Conservation (phyloP, 1,284 basidiomycete species). For the Coniophora puteana region DNA sequence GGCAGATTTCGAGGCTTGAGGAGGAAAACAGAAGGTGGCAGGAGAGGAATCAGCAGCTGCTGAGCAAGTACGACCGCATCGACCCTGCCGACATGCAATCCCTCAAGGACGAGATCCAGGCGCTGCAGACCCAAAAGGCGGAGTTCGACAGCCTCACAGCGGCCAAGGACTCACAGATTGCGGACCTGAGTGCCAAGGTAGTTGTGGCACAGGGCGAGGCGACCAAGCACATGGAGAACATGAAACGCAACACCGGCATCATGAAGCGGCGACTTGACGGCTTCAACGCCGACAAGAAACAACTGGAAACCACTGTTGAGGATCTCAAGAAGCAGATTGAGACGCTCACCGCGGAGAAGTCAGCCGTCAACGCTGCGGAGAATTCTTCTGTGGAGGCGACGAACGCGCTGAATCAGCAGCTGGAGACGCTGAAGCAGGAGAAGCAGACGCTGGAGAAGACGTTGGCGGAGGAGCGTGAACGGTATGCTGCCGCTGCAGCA, state of each 20-base stretch:
- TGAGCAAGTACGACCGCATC: slow-evolving; percentile 87
- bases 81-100: slow-evolving; percentile 85
- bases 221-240: no score
- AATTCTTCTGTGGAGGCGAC: slow-evolving; percentile 15
- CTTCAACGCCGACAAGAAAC: slow-evolving; percentile 23
- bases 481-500: no score
- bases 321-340: slow-evolving; percentile 29
- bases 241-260: no score
- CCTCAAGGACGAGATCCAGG: slow-evolving; percentile 69
- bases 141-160: slow-evolving; percentile 35
- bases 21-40: slow-evolving; percentile 85
- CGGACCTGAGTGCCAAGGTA: slow-evolving; percentile 35
- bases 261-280: no score
- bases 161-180: slow-evolving; percentile 37
- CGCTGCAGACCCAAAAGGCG: slow-evolving; percentile 43
- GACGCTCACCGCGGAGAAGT: slow-evolving; percentile 31
- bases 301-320: slow-evolving; percentile 30
- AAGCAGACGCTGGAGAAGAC: slow-evolving; percentile 39
- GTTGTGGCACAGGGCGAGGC: slow-evolving; percentile 25
- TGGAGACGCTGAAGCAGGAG: slow-evolving; percentile 39
- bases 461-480: slow-evolving; percentile 36
- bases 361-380: slow-evolving; percentile 27
- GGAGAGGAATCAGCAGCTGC: slow-evolving; percentile 74
- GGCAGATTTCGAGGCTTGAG: slow-evolving; percentile 70
- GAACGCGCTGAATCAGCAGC: slow-evolving; percentile 30